Evolutionary conservation across 768 basidiomycete genomes (phyloP).

Genomic region (Tremella fuciformis): DNA sequence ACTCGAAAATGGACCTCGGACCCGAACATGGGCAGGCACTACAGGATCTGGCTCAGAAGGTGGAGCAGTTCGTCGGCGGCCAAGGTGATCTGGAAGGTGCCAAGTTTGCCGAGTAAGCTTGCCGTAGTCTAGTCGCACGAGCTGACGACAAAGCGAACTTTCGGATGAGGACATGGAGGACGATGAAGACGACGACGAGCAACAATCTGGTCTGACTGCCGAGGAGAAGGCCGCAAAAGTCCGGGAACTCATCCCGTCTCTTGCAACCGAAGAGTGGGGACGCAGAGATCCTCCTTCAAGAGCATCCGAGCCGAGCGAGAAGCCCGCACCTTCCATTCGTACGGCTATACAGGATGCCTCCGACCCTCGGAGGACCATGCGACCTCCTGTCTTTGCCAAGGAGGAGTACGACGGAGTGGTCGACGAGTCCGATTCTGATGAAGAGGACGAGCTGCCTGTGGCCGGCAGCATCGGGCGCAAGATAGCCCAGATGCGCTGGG

Average conservation of each 20-base stretch:
- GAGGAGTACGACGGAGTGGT: slow-evolving; percentile 81
- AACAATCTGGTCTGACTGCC: slow-evolving; percentile 24
- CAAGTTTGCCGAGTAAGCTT: slow-evolving; percentile 77
- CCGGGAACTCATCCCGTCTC: slow-evolving; percentile 74
- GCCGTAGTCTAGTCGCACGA: not conserved
- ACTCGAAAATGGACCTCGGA: slow-evolving; percentile 59
- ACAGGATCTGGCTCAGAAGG: slow-evolving; percentile 73
- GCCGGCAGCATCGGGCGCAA: slow-evolving; percentile 36
- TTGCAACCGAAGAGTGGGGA: slow-evolving; percentile 85
- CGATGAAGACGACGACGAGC: slow-evolving; percentile 57
- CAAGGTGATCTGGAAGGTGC: slow-evolving; percentile 87
- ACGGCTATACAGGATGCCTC: not conserved
- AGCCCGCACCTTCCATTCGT: slow-evolving; percentile 1
- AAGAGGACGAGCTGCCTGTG: slow-evolving; percentile 20
- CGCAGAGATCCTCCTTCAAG: slow-evolving; percentile 43
- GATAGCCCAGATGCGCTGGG: slow-evolving; percentile 42
- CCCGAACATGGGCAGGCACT: slow-evolving; percentile 68
- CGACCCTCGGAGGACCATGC: slow-evolving; percentile 51
- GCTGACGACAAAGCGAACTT: slow-evolving; percentile 58
- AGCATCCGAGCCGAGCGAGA: not conserved
- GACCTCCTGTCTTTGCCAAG: slow-evolving; percentile 75
- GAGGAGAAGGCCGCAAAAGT: slow-evolving; percentile 62
- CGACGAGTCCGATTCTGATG: slow-evolving; percentile 58
- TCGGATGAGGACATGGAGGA: slow-evolving; percentile 62
- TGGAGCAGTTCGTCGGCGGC: slow-evolving; percentile 85